Conservation (phyloP, 2,329 filamentous ascomycete genomes). For the Sordariomycetes sp. region DNA sequence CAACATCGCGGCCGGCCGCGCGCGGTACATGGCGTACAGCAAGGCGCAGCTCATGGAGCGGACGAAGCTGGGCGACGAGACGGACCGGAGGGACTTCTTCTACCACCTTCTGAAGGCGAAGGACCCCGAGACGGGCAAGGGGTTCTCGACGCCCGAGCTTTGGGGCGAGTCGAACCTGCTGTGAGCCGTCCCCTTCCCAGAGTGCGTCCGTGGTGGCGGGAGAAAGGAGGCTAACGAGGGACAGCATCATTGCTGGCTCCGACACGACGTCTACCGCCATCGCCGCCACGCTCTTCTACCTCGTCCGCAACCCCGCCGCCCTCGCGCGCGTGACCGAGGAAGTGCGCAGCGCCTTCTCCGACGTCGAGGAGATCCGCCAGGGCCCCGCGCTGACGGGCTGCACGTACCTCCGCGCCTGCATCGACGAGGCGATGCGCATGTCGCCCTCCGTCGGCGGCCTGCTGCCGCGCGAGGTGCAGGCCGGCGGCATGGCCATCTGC, state of each 20-base stretch:
- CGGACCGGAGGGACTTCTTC: conserved; percentile 62
- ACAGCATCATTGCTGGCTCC: conserved; percentile 55
- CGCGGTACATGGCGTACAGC: conserved; percentile 59
- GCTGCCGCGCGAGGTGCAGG: conserved; percentile 43
- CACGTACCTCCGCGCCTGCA: conserved; percentile 48
- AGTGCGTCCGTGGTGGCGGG: too few species aligned
- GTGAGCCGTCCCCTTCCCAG: conserved; percentile 20
- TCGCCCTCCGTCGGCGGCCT: conserved; percentile 48
- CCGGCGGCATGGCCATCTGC: conserved; percentile 40
- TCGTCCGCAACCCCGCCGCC: conserved; percentile 35
- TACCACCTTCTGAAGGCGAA: conserved; percentile 60
- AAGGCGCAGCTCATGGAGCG: conserved; percentile 53
- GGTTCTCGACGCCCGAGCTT: conserved; percentile 51
- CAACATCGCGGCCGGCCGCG: conserved; percentile 51
- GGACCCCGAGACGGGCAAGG: conserved; percentile 57
- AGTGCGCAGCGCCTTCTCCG: conserved; percentile 34
- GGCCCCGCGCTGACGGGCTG: conserved; percentile 34
- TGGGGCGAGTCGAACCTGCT: conserved; percentile 60
- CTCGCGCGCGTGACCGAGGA: conserved; percentile 34
- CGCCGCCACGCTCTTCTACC: conserved; percentile 50
- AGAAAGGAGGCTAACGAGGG: neutral
- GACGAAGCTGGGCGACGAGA: conserved; percentile 51
- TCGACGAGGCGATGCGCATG: conserved; percentile 53
- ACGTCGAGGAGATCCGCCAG: conserved; percentile 40
- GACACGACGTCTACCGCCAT: conserved; percentile 60